Base-by-base conservation (phyloP, 345 rosid genomes). In the Punica granatum region DNA sequence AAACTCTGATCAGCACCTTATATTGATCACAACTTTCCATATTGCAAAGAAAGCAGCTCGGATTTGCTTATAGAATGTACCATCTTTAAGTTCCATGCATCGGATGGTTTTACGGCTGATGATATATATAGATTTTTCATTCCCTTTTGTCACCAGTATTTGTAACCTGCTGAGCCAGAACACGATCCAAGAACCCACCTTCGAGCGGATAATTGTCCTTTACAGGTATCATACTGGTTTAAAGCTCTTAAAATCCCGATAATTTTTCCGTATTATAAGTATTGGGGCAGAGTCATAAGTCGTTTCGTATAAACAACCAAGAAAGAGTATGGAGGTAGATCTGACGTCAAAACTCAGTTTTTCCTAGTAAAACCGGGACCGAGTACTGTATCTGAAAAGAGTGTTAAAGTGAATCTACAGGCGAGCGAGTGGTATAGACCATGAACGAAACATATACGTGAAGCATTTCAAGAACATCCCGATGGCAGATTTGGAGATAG, bases 401-500 rank as follows among this genome's bases (percentile, higher is more conserved):
- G 49, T 44, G 32, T 11, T 37, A 21, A 56, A 30, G 35, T 66
- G 13, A 56, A 42, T 56, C 36, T 63, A 68, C 83, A 92, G 94
- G 83, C 71, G 75, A 75, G 81, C 70, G 63, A 61, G 82, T 30
- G 81, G 76, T 67, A 68, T 15, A 12, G 79, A 88, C 56, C 56
- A 63, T 42, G 88, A 83, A 54, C 71, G 89, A 75, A 79, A 75
- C 53, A 72, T 90, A 39, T 83, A 81, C 21, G 77, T 90, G 70
- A 87, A 92, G 76, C 96, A 90, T 81, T 90, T 92, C 76, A 87
- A 83, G 65, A 84, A 78, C 72, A 90, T 90, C 64, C 92, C 96
- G 64, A 90, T 84, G 97, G 93, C 96, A 60, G 96, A 90, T 76
- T 66, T 88, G 97, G 97, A 92, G 73, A 88, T 92, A 41, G 98